Evolutionary conservation across 2,329 filamentous ascomycete genomes (phyloP), one percentile per base, ranked within the genome.

Genomic region (Paracorniculantispora psalliotae): DNA sequence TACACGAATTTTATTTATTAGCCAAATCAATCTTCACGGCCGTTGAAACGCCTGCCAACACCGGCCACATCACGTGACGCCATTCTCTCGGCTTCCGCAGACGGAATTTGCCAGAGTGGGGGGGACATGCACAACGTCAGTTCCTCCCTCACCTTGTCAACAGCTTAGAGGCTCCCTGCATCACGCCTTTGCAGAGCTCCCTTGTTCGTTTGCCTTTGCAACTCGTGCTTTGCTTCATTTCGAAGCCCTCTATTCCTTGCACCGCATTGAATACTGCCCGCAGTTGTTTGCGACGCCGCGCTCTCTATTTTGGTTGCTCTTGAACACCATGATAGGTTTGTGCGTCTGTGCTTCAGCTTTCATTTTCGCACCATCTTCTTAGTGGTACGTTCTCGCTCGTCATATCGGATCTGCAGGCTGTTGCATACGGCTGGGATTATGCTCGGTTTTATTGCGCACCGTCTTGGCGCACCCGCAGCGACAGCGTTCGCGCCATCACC

Each of bases 311-410:
- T 47, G 58, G 35, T 21, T 39, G 61, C 64, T 68, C 13, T 25
- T 19, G 70, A 71, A 70, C 73, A 76, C 66, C 68, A 76, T 76
- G 74, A 74, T 73, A 73, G 67, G 68, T 71, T 76, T 73, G 71
- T 67, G 69, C 67, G 66, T 67, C 64, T 63, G 67, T 65, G 61
- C 65, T 61, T 66, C 68, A 63, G 62, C 66, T 64, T 63, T 66
- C 63, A 67, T 66, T 63, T 47, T 49, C 41, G 65, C 69, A 63
- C 71, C 65, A 67, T 71, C 69, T 62, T 74, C 67, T 67, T 77
- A 77, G 72, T 74, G 72, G 75, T 77, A 66, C 72, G 73, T 70
- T 48, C 15, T 33, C 23, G 13, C 17, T 23, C 19, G 35, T 21
- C 7, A 26, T 2, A 23, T 13, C 12, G n/a, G 19, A 35, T 35